Evolutionary conservation across 2,329 filamentous ascomycete species (phyloP).

Genomic region (Colletotrichum sojae): DNA sequence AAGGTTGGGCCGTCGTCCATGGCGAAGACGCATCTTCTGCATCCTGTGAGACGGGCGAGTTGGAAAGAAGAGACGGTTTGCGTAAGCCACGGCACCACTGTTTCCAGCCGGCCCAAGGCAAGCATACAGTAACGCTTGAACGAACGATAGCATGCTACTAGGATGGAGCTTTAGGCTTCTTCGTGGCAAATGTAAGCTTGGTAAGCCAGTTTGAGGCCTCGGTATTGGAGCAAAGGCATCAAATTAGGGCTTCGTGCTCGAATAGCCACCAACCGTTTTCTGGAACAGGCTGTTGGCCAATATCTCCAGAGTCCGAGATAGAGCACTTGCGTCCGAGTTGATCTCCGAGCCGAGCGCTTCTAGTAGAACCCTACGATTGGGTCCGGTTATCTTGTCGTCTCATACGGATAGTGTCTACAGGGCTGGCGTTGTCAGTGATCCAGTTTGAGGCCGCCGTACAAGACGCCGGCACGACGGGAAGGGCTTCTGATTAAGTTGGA

Average conservation of each 20-base stretch:
- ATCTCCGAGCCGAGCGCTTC: slow-evolving; percentile 30
- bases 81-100: slow-evolving; percentile 19
- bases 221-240: neutral
- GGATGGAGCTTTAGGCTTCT: slow-evolving; percentile 1
- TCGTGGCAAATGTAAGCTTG: slow-evolving; percentile 1
- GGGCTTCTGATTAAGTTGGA: slow-evolving; percentile 35
- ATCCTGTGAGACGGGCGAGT: slow-evolving; percentile 8
- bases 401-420: slow-evolving; percentile 4
- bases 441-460: slow-evolving; percentile 3
- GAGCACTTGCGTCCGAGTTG: slow-evolving; percentile 19
- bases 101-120: neutral
- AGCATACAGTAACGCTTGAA: neutral
- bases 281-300: neutral
- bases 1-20: slow-evolving; percentile 19
- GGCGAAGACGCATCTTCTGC: slow-evolving; percentile 8
- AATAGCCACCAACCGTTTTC: neutral
- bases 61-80: slow-evolving; percentile 20
- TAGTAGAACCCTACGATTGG: slow-evolving; percentile 15
- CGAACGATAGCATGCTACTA: neutral
- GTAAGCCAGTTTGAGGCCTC: neutral
- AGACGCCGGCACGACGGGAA: slow-evolving; percentile 23
- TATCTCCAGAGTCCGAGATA: neutral
- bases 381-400: slow-evolving; percentile 16
- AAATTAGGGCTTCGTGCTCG: neutral
- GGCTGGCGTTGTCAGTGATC: slow-evolving; percentile 11